Evolutionary conservation across 2,329 filamentous ascomycete genomes (phyloP).

Genomic region (Ambrosiella xylebori): DNA sequence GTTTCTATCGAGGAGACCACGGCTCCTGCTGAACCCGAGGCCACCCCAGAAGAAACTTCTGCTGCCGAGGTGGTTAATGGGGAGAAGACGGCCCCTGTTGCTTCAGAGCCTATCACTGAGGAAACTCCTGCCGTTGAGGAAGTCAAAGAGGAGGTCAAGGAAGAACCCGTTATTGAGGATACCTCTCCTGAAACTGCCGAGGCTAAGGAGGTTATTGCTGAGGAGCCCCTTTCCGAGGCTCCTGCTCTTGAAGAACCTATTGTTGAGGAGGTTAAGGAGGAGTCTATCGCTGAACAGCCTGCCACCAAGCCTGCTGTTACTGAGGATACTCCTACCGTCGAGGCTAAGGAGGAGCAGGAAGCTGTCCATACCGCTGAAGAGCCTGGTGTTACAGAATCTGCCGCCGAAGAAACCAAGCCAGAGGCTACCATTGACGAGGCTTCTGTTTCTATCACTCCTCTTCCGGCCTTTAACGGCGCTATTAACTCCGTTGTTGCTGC

Average conservation of each 20-base stretch:
- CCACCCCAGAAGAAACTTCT: constrained; percentile 4
- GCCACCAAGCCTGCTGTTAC: constrained; percentile 70
- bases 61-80: not conserved
- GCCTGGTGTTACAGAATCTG: constrained; percentile 40
- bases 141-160: not conserved
- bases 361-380: constrained; percentile 71
- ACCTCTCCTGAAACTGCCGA: not conserved
- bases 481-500: constrained; percentile 68
- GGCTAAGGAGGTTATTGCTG: not conserved
- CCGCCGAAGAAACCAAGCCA: constrained; percentile 39
- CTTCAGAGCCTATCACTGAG: constrained; percentile 20
- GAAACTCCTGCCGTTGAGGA: constrained; percentile 5
- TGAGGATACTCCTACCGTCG: constrained; percentile 29
- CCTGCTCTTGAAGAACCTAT: constrained; percentile 34
- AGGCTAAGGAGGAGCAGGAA: constrained; percentile 49
- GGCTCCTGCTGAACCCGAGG: constrained; percentile 1
- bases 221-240: not conserved
- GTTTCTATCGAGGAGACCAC: not conserved
- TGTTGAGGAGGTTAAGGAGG: constrained; percentile 50
- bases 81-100: constrained; percentile 36
- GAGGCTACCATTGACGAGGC: constrained; percentile 35
- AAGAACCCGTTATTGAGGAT: not conserved
- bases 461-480: constrained; percentile 43
- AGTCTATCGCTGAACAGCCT: constrained; percentile 46
- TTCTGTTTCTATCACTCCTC: constrained; percentile 39